Evolutionary conservation across 495 filamentous ascomycete genomes (phyloP).

Genomic region (Daldinia loculata): DNA sequence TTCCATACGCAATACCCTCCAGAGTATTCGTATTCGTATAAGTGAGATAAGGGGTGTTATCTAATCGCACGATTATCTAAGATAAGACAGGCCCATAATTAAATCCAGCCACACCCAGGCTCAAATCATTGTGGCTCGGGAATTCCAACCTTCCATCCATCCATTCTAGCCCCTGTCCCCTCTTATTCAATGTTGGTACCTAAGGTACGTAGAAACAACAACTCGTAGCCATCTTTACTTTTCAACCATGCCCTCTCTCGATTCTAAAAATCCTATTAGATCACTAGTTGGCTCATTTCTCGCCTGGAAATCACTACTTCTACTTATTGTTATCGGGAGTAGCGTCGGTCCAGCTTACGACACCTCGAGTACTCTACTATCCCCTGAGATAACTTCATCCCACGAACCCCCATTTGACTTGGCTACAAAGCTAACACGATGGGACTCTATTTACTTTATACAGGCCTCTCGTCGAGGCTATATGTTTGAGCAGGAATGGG

Average conservation of each 20-base stretch:
- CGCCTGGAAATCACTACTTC: constrained; percentile 77
- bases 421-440: constrained; percentile 72
- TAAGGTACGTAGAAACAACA: background rate
- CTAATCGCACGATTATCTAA: background rate
- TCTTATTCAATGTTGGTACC: background rate
- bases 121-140: background rate
- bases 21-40: background rate
- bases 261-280: constrained; percentile 37
- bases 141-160: background rate
- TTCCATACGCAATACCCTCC: background rate
- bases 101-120: background rate
- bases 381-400: constrained; percentile 48
- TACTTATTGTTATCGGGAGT: constrained; percentile 65
- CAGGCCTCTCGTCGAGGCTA: constrained; percentile 75
- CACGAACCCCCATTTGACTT: constrained; percentile 65
- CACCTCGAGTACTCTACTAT: constrained; percentile 77
- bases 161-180: background rate
- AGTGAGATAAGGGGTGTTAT: background rate
- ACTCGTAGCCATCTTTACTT: background rate
- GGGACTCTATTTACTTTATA: constrained; percentile 92
- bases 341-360: constrained; percentile 85
- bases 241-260: constrained; percentile 35
- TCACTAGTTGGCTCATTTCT: constrained; percentile 54
- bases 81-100: background rate
- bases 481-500: constrained; percentile 94